These are phyloP conservation scores for Yamadazyma scolyti DNA, from an alignment of 805 yeast genomes.

Conservation along the genomic window DNA sequence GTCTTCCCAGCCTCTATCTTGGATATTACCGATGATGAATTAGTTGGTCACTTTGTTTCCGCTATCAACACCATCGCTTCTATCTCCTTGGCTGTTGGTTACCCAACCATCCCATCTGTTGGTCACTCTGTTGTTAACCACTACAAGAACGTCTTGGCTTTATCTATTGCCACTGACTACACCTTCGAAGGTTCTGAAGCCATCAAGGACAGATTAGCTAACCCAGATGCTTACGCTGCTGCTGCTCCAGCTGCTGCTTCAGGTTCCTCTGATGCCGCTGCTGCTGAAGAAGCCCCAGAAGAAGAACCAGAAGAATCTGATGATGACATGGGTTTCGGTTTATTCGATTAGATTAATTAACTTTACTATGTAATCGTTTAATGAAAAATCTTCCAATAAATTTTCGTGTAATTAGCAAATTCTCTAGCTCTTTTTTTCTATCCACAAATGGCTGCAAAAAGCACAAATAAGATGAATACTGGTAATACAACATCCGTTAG, in stretches of 20 bases:
- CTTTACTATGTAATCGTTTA: not conserved
- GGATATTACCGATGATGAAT: constrained; percentile 98
- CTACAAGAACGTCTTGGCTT: constrained; percentile 98
- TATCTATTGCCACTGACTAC: constrained; percentile 98
- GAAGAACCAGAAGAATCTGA: constrained; percentile 75
- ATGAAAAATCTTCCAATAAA: constrained; percentile 1
- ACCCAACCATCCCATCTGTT: constrained; percentile 99
- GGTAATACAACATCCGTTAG: constrained; percentile 5
- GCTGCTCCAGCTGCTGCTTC: constrained; percentile 98
- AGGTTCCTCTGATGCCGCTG: constrained; percentile 55
- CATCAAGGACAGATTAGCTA: constrained; percentile 98
- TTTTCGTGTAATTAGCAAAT: not conserved
- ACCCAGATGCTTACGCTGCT: constrained; percentile 99
- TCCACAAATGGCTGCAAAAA: constrained; percentile 11
- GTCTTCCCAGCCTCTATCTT: constrained; percentile 94
- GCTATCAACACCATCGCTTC: constrained; percentile 94
- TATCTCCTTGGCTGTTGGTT: constrained; percentile 94
- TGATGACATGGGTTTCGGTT: constrained; percentile 98
- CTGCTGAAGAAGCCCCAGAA: constrained; percentile 67
- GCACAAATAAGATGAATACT: too few species aligned
- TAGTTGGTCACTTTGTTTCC: constrained; percentile 83
- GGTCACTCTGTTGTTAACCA: constrained; percentile 98
- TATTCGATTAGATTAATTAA: constrained; percentile 74
- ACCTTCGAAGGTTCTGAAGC: constrained; percentile 99
- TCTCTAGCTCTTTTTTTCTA: not conserved